Evolutionary conservation across 2,329 filamentous ascomycete species (phyloP), one percentile per base, ranked within the genome.

Genomic region (Lojkania enalia): DNA sequence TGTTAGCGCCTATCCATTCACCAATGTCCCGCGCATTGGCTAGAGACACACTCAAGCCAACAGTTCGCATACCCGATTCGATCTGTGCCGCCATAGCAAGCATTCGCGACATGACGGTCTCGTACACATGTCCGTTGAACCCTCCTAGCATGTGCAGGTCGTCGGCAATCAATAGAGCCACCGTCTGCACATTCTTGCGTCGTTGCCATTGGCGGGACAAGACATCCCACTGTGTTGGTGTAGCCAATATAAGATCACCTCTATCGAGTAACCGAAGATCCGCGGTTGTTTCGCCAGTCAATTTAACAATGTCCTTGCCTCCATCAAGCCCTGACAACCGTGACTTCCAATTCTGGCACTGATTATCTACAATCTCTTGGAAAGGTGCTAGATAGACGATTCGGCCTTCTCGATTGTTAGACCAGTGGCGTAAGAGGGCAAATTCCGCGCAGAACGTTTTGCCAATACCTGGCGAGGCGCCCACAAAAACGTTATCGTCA

Each of bases 361-460:
- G 84, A 39, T 83, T 81, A 65, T 99, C 90, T 15, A 99, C 83
- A 27, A 96, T 81, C 69, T 96, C 91, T 63, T 97, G 92, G 75
- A 92, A 95, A 0, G 94, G 95, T 18, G 92, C 90, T 59, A 99
- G 82, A 63, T 99, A 99, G 16, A 99, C 88, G 16, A 91, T 90
- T 48, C 90, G 86, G 1, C 89, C 88, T 43, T 82, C 77, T 20
- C 85, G 80, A 30, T 75, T 73, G 57, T 85, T 84, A 2, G 84
- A 79, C 91, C 94, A 99, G 69, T 96, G 89, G 42, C 87, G 86
- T 19, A 99, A 76, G 38, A 99, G 77, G 5, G 94, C 87, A 71
- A 99, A 94, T 68, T 99, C 94, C 2, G 94, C 94, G 64, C 94
- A 97, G 2, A 96, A 85, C 1, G 94, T 97, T 79, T 99, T 99